Evolutionary conservation across 495 filamentous ascomycete species (phyloP).

Genomic region (Antarctomyces pellizariae): DNA sequence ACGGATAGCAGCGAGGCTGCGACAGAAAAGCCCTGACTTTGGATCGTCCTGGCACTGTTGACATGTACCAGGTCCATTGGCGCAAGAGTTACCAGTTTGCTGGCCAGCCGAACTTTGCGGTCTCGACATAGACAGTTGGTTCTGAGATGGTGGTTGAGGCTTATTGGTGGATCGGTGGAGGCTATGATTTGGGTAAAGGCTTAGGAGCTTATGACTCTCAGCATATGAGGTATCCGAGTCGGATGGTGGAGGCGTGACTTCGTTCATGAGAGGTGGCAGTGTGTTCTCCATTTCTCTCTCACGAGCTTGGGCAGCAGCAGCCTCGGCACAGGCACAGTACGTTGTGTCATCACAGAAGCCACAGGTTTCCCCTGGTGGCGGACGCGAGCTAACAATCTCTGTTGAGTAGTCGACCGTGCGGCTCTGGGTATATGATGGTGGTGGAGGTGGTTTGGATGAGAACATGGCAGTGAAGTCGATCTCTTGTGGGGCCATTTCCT

Average conservation of each 20-base stretch:
- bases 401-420: conserved; percentile 16
- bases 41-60: conserved; percentile 57
- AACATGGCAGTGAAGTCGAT: conserved; percentile 53
- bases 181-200: conserved; percentile 13
- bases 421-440: conserved; percentile 7
- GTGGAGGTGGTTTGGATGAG: conserved; percentile 19
- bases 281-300: conserved; percentile 17
- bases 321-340: conserved; percentile 64
- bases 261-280: conserved; percentile 27
- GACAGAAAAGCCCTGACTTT: conserved; percentile 65
- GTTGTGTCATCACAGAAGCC: conserved; percentile 77
- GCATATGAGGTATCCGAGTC: conserved; percentile 33
- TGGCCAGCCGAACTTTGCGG: background rate
- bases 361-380: conserved; percentile 34
- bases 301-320: conserved; percentile 18
- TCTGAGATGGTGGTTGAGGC: conserved; percentile 17
- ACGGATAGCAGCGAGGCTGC: conserved; percentile 47
- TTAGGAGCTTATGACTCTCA: conserved; percentile 25
- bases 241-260: conserved; percentile 45
- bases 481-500: conserved; percentile 26
- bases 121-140: background rate
- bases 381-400: conserved; percentile 10
- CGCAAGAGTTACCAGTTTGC: conserved; percentile 23
- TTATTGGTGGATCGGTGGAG: too few species aligned
- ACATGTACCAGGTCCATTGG: conserved; percentile 58